Base-by-base conservation (phyloP, 2,329 filamentous ascomycete species). In the Aschersonia sp. region DNA sequence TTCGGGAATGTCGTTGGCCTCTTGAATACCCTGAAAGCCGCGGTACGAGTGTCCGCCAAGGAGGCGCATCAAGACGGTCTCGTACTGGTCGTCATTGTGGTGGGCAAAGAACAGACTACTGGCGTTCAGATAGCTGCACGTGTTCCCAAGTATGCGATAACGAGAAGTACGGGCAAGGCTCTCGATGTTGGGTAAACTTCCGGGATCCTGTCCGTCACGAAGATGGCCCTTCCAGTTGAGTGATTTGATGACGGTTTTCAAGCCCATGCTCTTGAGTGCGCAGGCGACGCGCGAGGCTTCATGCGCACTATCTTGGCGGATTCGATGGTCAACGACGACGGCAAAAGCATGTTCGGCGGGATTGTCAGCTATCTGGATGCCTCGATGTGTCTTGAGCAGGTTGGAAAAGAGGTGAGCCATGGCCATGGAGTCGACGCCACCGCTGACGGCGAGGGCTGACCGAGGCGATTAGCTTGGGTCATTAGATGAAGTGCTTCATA, bases 391-490 rank as follows among this genome's bases (percentile, higher is more conserved):
- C 3, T 51, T 60, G 40, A 65, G 63, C 38, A 75, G 56, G 44
- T 69, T 64, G 45, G 71, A 73, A 60, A 85, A 86, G 38, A 97
- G 74, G 51, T 72, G 80, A 48, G 89, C 88, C 51, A 98, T 71
- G 31, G 91, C 91, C 89, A 97, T 98, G n/a, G 91, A 97, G 64
- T 98, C 92, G 40, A 92, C 85, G 5, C 92, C 92, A 30, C 92
- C 92, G 59, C 89, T 96, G 51, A 97, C 72, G 12, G 89, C 92
- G 50, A 97, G 69, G 47, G 75, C 83, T 86, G 52, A 5, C 29
- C 20, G 2, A 20, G 20, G 20, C 20, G 20, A 20, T 20, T 20
- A 20, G 20, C 20, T 20, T 20, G 20, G 20, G 20, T 20, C 20
- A 20, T 1, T 20, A 20, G 20, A 20, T 20, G 20, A 20, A 20